Conservation (phyloP, 352 stramenopile species). For the Phytophthora kernoviae region DNA sequence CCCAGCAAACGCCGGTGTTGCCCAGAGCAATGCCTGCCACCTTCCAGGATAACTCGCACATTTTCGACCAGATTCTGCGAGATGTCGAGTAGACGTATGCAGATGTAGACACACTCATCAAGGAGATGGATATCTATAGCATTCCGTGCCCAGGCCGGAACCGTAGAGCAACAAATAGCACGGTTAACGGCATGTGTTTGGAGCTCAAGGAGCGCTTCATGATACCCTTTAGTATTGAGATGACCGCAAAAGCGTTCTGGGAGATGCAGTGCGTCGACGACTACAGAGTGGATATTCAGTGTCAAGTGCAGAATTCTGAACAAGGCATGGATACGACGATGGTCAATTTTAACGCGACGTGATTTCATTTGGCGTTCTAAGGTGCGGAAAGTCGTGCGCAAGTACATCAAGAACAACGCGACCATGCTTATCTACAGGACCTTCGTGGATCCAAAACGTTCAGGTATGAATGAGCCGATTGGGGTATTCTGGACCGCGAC, state of each 20-base stretch:
- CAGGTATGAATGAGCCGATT: neutral
- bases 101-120: conserved; percentile 14
- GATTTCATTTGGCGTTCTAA: neutral
- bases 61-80: conserved; percentile 25
- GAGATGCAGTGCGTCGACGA: conserved; percentile 1
- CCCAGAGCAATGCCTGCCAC: neutral
- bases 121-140: conserved; percentile 1
- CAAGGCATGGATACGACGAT: conserved; percentile 4
- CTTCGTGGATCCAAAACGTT: neutral
- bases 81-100: conserved; percentile 19
- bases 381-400: conserved; percentile 16
- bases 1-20: neutral
- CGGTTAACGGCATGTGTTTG: conserved; percentile 19
- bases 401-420: conserved; percentile 11
- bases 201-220: conserved; percentile 19
- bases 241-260: conserved; percentile 5
- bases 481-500: neutral
- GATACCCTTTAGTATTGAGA: conserved; percentile 21
- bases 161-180: conserved; percentile 8
- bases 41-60: neutral
- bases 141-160: conserved; percentile 24
- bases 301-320: conserved; percentile 9
- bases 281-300: conserved; percentile 9
- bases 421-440: conserved; percentile 12
- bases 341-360: conserved; percentile 6